Evolutionary conservation across 1,284 basidiomycete species (phyloP).

Genomic region (Pseudozyma pruni): DNA sequence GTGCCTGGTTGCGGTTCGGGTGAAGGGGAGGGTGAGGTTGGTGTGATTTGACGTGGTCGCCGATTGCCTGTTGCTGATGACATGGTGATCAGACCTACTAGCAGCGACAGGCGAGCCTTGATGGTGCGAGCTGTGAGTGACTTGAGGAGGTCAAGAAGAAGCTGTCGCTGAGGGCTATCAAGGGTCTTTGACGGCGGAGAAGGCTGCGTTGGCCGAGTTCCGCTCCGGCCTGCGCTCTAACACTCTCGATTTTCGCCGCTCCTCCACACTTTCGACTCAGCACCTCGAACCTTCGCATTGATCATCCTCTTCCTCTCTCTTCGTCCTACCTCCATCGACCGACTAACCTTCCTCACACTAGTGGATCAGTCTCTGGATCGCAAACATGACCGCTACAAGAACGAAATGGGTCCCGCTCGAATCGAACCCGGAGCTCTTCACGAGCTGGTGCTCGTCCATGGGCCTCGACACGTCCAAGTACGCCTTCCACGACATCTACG

Average conservation of each 20-base stretch:
- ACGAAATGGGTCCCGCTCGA: conserved; percentile 66
- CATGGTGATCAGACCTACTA: conserved; percentile 1
- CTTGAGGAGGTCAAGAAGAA: too few relatives aligned
- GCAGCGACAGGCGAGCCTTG: too few relatives aligned
- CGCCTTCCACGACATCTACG: conserved; percentile 71
- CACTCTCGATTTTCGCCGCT: background rate
- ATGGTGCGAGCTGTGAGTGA: too few relatives aligned
- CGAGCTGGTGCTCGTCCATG: conserved; percentile 54
- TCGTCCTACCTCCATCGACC: background rate
- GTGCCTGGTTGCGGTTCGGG: conserved; percentile 33
- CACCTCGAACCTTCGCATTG: conserved; percentile 1
- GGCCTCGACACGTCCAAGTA: conserved; percentile 65
- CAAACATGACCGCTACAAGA: conserved; percentile 7
- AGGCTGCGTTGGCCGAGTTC: conserved; percentile 5
- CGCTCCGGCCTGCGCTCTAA: background rate
- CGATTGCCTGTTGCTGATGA: conserved; percentile 26
- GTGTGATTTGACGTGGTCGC: conserved; percentile 37
- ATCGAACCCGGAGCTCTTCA: conserved; percentile 67
- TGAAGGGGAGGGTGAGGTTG: conserved; percentile 46
- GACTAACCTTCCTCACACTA: background rate
- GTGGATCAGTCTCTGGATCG: too few relatives aligned
- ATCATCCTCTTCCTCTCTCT: background rate
- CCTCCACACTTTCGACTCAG: background rate
- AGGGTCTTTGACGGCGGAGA: background rate
- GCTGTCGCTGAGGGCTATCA: too few relatives aligned